These are phyloP conservation scores for Flaveria sonorensis DNA, from an alignment of 129 eudicot species.

Conservation along the genomic window DNA sequence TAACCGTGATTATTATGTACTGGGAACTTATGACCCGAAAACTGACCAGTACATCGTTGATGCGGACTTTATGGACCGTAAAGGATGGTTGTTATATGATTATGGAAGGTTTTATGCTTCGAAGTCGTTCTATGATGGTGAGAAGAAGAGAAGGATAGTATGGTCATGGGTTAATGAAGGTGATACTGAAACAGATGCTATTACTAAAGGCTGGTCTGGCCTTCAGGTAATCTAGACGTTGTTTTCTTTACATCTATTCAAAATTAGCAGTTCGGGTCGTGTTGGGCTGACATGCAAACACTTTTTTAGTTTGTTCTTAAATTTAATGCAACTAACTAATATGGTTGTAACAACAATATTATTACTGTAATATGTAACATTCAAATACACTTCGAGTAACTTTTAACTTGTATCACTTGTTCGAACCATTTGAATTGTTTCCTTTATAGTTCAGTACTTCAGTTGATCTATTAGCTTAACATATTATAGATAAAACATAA, in stretches of 20 bases:
- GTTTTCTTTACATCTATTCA: neutral
- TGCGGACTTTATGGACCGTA: constrained; percentile 35
- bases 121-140: constrained; percentile 58
- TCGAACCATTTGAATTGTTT: neutral
- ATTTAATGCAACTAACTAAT: neutral
- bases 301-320: neutral
- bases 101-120: constrained; percentile 80
- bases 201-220: constrained; percentile 60
- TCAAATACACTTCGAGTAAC: neutral
- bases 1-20: constrained; percentile 43
- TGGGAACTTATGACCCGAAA: constrained; percentile 51
- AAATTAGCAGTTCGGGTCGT: neutral
- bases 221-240: constrained; percentile 51
- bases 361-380: neutral
- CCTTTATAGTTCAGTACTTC: neutral
- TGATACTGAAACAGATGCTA: constrained; percentile 12
- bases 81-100: constrained; percentile 44
- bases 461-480: neutral
- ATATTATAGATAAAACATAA: neutral
- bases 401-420: neutral
- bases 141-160: constrained; percentile 53
- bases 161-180: constrained; percentile 75
- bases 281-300: neutral
- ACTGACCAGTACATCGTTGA: constrained; percentile 38
- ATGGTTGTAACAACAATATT: neutral